These are phyloP conservation scores for Penicillium turbatum DNA, from an alignment of 495 filamentous ascomycete genomes.

Conservation along the genomic window DNA sequence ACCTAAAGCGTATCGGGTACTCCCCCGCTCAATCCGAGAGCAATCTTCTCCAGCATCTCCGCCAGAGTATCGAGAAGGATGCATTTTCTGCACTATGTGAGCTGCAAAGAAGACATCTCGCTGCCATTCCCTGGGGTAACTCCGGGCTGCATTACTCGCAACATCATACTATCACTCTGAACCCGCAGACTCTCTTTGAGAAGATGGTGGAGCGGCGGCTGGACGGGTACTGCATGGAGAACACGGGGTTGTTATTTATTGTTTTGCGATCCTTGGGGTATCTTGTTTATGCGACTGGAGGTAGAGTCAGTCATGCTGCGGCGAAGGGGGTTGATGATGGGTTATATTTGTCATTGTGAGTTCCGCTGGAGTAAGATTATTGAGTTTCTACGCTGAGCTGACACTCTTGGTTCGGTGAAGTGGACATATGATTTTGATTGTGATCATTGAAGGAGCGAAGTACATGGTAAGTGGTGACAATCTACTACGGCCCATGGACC, in stretches of 20 bases:
- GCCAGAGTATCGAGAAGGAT: slow-evolving; percentile 18
- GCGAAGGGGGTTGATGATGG: slow-evolving; percentile 19
- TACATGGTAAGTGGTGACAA: slow-evolving; percentile 40
- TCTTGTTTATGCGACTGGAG: slow-evolving; percentile 48
- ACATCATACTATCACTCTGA: slow-evolving; percentile 52
- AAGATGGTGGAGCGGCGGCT: slow-evolving; percentile 62
- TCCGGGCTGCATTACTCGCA: slow-evolving; percentile 53
- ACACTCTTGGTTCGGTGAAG: slow-evolving; percentile 8
- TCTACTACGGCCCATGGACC: not conserved
- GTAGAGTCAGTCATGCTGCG: slow-evolving; percentile 31
- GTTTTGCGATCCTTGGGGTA: slow-evolving; percentile 62
- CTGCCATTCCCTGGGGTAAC: slow-evolving; percentile 68
- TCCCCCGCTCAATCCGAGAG: slow-evolving; percentile 1
- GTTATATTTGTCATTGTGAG: slow-evolving; percentile 27
- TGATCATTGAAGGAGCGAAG: slow-evolving; percentile 48
- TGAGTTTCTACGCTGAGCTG: not conserved
- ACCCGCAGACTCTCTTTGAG: slow-evolving; percentile 55
- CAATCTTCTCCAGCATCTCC: slow-evolving; percentile 20
- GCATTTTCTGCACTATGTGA: slow-evolving; percentile 24
- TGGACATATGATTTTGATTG: slow-evolving; percentile 64
- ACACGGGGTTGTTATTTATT: slow-evolving; percentile 57
- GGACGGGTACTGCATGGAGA: slow-evolving; percentile 80
- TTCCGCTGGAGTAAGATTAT: not conserved
- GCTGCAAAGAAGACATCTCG: slow-evolving; percentile 45
- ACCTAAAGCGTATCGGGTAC: slow-evolving; percentile 34